phyloP scores from a whole-genome alignment of 2,329 filamentous ascomycete genomes.

The Neofusicoccum ribis region DNA sequence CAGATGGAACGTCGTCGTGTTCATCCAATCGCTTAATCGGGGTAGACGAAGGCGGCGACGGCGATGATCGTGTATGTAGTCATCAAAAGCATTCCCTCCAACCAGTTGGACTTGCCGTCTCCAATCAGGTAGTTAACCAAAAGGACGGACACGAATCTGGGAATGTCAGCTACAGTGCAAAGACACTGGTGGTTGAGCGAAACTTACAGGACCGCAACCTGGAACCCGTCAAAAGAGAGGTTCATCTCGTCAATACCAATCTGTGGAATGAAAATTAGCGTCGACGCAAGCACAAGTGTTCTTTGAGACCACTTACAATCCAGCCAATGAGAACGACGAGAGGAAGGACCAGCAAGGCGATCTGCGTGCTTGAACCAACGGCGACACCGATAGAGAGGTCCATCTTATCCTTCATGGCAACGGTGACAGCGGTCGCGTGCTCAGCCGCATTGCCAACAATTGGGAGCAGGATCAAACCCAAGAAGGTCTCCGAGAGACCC shows the following conservation, averaged over 20 bases:
- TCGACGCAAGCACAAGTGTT: neutral
- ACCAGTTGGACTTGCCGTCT: conserved; percentile 59
- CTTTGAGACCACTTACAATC: conserved; percentile 37
- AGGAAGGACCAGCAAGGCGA: conserved; percentile 63
- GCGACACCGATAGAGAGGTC: conserved; percentile 66
- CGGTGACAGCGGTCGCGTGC: conserved; percentile 64
- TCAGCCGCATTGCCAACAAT: conserved; percentile 68
- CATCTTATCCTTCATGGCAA: conserved; percentile 67
- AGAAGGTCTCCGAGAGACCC: conserved; percentile 59
- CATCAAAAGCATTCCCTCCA: conserved; percentile 63
- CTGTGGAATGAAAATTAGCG: neutral
- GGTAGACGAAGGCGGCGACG: conserved; percentile 57
- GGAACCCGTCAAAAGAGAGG: conserved; percentile 83
- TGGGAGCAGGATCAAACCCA: conserved; percentile 63
- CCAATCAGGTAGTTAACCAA: conserved; percentile 64
- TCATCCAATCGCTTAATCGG: conserved; percentile 24
- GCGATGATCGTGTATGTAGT: conserved; percentile 64
- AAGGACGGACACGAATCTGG: conserved; percentile 53
- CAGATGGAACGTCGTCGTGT: neutral
- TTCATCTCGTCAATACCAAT: conserved; percentile 65
- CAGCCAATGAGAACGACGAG: conserved; percentile 63
- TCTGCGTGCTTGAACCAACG: conserved; percentile 66
- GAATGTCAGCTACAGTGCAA: conserved; percentile 43
- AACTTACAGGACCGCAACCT: conserved; percentile 59
- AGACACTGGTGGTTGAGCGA: conserved; percentile 58